Percentiles rank a stretch among this genome's conserved stretches.
Evolutionary conservation across 768 basidiomycete genomes (phyloP).

Genomic region (Agrocybe chaxingu): DNA sequence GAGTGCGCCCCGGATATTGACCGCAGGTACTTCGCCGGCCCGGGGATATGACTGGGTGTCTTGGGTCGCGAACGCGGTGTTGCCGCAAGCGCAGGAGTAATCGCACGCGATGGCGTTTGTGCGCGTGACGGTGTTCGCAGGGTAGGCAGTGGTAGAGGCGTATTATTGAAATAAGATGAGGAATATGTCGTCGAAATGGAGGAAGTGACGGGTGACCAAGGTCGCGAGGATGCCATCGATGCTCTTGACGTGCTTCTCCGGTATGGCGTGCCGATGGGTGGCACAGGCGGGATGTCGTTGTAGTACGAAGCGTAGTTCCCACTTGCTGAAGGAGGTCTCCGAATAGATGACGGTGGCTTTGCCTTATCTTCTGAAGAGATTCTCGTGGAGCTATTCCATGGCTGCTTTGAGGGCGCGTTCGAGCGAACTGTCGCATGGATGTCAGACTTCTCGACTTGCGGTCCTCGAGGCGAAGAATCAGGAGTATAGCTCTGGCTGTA

Average conservation of each 20-base stretch:
- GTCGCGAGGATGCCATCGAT: slow-evolving; percentile 75
- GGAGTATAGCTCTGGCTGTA: slow-evolving; percentile 71
- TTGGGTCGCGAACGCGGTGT: slow-evolving; percentile 70
- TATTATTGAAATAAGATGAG: slow-evolving; percentile 28
- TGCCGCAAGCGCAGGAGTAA: slow-evolving; percentile 30
- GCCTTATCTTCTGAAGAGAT: slow-evolving; percentile 52
- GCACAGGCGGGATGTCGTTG: slow-evolving; percentile 41
- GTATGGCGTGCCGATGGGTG: slow-evolving; percentile 45
- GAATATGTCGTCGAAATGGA: slow-evolving; percentile 70
- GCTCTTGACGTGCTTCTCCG: slow-evolving; percentile 68
- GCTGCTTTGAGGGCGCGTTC: slow-evolving; percentile 37
- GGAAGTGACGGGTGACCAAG: slow-evolving; percentile 76
- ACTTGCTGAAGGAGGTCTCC: slow-evolving; percentile 46
- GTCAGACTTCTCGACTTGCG: slow-evolving; percentile 31
- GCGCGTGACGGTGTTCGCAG: slow-evolving; percentile 55
- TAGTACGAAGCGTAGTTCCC: slow-evolving; percentile 33
- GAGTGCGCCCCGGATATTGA: slow-evolving; percentile 47
- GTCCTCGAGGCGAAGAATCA: slow-evolving; percentile 54
- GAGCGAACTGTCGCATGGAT: slow-evolving; percentile 32
- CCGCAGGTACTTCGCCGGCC: slow-evolving; percentile 48
- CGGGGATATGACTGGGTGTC: slow-evolving; percentile 80
- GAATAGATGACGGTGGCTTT: slow-evolving; percentile 39
- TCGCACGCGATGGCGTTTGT: slow-evolving; percentile 50
- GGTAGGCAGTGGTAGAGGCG: slow-evolving; percentile 32
- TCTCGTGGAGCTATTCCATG: slow-evolving; percentile 82